A percentile compares a stretch with the other conserved stretches of the same genome.
These are phyloP conservation scores for Trichaptum fuscoviolaceum DNA, from an alignment of 768 basidiomycete species.

Conservation along the genomic window DNA sequence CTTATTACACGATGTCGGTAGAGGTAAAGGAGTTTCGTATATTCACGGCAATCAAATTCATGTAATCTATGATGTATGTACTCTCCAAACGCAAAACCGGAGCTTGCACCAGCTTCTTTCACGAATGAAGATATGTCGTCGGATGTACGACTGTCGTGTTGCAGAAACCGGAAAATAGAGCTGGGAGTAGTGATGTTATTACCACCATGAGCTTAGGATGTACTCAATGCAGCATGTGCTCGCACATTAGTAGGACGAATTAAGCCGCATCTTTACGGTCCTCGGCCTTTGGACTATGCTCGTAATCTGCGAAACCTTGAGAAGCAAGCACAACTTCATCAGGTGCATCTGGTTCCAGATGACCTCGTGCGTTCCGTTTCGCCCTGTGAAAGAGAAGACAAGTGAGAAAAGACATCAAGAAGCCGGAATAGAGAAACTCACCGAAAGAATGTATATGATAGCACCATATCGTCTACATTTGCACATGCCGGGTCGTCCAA, in stretches of 20 bases:
- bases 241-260: neutral
- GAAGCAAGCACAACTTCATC: constrained; percentile 77
- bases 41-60: neutral
- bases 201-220: neutral
- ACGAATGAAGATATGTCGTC: neutral
- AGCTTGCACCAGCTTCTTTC: neutral
- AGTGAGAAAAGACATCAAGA: constrained; percentile 1
- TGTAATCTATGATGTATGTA: neutral
- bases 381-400: constrained; percentile 48
- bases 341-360: constrained; percentile 85
- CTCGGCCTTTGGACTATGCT: constrained; percentile 35
- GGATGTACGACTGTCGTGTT: neutral
- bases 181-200: neutral
- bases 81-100: neutral
- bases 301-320: constrained; percentile 66
- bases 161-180: neutral
- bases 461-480: constrained; percentile 83
- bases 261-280: constrained; percentile 17
- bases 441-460: constrained; percentile 99
- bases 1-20: neutral
- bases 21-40: neutral
- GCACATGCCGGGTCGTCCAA: constrained; percentile 87
- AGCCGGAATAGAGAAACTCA: constrained; percentile 29
- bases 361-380: constrained; percentile 76
- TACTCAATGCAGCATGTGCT: constrained; percentile 4